These are phyloP conservation scores for Magnusiomyces magnusii DNA, from an alignment of 1,139 yeast species.

Conservation along the genomic window DNA sequence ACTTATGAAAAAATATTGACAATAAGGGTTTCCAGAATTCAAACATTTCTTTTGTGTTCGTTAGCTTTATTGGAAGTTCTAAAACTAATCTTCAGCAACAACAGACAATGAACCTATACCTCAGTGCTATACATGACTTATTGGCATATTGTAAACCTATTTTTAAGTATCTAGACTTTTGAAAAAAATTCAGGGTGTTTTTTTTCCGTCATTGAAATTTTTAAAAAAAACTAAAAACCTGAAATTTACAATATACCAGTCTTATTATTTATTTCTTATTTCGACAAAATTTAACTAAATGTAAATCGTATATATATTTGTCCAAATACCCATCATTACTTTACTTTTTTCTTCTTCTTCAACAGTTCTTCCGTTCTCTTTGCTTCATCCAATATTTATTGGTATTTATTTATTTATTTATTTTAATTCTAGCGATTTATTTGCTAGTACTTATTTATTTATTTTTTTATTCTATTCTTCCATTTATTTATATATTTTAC, in stretches of 20 bases:
- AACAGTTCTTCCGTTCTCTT: not conserved
- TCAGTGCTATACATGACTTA: no score
- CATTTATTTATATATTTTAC: no score
- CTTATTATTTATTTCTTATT: no score
- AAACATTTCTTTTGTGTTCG: not conserved
- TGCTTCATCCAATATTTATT: not conserved
- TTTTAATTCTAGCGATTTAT: not conserved
- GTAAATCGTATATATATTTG: not conserved
- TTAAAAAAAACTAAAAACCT: no score
- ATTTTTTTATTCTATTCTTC: not conserved
- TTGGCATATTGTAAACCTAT: not conserved
- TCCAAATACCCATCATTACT: not conserved
- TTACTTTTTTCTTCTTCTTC: not conserved
- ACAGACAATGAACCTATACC: not conserved
- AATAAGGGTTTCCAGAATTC: not conserved
- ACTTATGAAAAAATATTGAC: no score
- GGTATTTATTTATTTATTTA: not conserved
- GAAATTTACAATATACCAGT: no score
- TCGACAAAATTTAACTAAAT: not conserved
- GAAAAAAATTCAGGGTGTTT: no score
- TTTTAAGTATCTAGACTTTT: not conserved
- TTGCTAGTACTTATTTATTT: not conserved
- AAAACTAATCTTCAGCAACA: not conserved
- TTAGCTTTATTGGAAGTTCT: no score
- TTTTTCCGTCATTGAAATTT: no score